These are phyloP conservation scores for Saccharomycopsis schoenii DNA, from an alignment of 805 yeast genomes.

Conservation along the genomic window DNA sequence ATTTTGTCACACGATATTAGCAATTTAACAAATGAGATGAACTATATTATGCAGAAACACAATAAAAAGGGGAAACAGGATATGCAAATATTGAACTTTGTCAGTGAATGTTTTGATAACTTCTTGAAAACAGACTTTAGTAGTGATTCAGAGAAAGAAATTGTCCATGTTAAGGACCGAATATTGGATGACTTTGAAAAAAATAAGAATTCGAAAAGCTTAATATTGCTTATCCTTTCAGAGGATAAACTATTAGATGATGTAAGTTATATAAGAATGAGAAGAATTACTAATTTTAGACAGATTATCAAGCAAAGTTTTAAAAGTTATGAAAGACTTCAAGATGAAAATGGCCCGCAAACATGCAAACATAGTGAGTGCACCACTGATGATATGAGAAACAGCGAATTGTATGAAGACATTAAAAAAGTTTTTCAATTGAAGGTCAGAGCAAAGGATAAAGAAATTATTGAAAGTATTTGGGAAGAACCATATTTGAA, in stretches of 20 bases:
- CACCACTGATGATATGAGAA: not conserved
- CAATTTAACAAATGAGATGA: conserved; percentile 4
- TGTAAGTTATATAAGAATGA: not conserved
- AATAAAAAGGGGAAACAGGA: not conserved
- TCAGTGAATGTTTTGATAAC: not conserved
- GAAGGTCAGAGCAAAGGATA: conserved; percentile 47
- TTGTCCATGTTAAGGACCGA: not conserved
- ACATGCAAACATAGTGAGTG: not conserved
- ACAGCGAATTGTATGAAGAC: conserved; percentile 5
- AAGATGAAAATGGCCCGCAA: not conserved
- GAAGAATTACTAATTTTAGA: not conserved
- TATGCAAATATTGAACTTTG: not conserved
- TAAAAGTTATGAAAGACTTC: not conserved
- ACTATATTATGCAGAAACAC: not conserved
- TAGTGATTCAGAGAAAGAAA: conserved; percentile 4
- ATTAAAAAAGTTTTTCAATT: conserved; percentile 12
- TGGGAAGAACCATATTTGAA: conserved; percentile 84
- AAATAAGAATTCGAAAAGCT: not conserved
- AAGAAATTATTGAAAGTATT: conserved; percentile 58
- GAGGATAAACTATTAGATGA: not conserved
- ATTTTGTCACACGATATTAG: conserved; percentile 11
- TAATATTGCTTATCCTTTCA: conserved; percentile 5
- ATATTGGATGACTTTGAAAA: conserved; percentile 1
- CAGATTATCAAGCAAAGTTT: not conserved
- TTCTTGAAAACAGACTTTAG: conserved; percentile 3